phyloP scores from a whole-genome alignment of 2,329 filamentous ascomycete species.

The Pochonia chlamydosporia region DNA sequence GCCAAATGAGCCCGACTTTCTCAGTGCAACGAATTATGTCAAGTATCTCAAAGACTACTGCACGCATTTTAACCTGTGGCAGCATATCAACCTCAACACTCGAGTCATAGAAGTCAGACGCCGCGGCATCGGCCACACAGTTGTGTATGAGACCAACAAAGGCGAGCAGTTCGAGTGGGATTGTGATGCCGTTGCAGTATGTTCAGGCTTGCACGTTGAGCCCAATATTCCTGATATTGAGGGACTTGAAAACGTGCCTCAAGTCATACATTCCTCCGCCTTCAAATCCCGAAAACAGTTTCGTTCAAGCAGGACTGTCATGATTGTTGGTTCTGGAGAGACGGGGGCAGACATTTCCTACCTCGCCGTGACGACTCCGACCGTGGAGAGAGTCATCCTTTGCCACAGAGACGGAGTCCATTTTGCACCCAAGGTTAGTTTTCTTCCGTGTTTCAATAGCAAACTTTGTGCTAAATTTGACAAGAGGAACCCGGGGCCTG shows the following conservation, averaged over 20 bases:
- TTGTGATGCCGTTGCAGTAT: constrained; percentile 38
- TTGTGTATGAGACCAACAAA: not conserved
- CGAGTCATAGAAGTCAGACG: constrained; percentile 20
- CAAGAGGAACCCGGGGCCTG: constrained; percentile 12
- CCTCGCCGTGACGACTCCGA: constrained; percentile 34
- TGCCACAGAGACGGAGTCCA: constrained; percentile 38
- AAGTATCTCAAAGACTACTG: constrained; percentile 34
- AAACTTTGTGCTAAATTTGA: too few relatives aligned
- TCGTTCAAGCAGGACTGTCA: constrained; percentile 29
- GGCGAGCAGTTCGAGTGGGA: constrained; percentile 16
- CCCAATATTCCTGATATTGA: constrained; percentile 30
- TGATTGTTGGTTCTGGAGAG: constrained; percentile 38
- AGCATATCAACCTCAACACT: constrained; percentile 27
- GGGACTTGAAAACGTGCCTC: constrained; percentile 28
- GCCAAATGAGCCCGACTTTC: constrained; percentile 31
- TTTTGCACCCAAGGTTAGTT: constrained; percentile 30
- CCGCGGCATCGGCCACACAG: constrained; percentile 4
- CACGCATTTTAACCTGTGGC: constrained; percentile 30
- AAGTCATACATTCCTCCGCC: constrained; percentile 36
- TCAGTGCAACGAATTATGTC: constrained; percentile 30
- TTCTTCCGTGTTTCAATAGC: not conserved
- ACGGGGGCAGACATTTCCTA: constrained; percentile 37
- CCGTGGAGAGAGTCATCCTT: constrained; percentile 30
- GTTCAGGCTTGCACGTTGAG: constrained; percentile 34
- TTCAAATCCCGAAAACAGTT: constrained; percentile 35